phyloP scores from a whole-genome alignment of 305 asterid genomes.

The Nicotiana rustica region DNA sequence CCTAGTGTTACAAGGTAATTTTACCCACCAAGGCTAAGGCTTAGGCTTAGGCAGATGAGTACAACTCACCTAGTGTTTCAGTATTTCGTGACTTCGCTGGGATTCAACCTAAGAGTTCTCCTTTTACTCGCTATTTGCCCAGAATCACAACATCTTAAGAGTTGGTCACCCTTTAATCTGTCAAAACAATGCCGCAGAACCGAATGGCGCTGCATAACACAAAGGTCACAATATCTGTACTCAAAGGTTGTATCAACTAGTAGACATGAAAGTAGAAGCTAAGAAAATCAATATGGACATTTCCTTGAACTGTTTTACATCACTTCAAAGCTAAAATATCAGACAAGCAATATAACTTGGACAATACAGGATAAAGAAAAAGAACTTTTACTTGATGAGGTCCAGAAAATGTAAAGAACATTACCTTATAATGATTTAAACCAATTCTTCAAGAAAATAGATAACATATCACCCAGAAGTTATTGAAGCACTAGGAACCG shows the following conservation, averaged over 20 bases:
- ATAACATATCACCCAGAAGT: neutral
- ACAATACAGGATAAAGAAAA: neutral
- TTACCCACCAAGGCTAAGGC: too few species aligned
- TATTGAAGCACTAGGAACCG: neutral
- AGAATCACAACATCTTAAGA: neutral
- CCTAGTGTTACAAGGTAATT: too few species aligned
- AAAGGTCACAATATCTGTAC: neutral
- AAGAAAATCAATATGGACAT: neutral
- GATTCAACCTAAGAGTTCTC: neutral
- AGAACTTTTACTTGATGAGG: neutral
- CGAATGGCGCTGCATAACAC: constrained; percentile 16
- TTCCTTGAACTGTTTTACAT: neutral
- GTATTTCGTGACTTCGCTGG: too few species aligned
- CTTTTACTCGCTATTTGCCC: neutral
- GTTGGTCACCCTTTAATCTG: neutral
- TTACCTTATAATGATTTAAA: neutral
- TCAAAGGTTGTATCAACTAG: neutral
- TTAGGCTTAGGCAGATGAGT: too few species aligned
- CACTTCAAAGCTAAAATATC: neutral
- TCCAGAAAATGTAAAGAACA: neutral
- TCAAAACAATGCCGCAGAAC: neutral
- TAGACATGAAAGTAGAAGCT: neutral
- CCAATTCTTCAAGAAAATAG: neutral
- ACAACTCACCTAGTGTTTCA: too few species aligned
- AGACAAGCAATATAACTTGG: neutral